These are phyloP conservation scores for Sclerotinia spermophila DNA, from an alignment of 2,329 filamentous ascomycete species.

Conservation along the genomic window DNA sequence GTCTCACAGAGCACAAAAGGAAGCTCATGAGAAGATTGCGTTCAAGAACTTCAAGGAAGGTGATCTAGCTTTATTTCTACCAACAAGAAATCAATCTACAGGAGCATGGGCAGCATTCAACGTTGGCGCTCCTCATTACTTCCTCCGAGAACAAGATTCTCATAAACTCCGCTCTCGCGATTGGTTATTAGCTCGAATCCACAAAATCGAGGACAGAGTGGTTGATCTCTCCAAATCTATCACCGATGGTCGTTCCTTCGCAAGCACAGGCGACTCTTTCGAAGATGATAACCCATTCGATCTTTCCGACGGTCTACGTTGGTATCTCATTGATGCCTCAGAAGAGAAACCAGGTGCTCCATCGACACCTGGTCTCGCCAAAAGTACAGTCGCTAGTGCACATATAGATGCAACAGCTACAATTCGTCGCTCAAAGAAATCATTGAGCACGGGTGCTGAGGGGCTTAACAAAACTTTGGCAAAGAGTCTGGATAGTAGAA, in stretches of 20 bases:
- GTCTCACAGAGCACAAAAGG: conserved; percentile 73
- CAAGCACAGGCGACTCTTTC: conserved; percentile 54
- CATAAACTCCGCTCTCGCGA: conserved; percentile 83
- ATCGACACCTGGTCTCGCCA: conserved; percentile 85
- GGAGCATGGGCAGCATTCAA: conserved; percentile 99
- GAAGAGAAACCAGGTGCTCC: conserved; percentile 93
- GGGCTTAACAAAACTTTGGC: conserved; percentile 74
- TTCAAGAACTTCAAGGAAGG: conserved; percentile 96
- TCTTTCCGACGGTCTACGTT: conserved; percentile 87
- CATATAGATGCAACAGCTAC: conserved; percentile 83
- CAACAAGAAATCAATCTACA: conserved; percentile 89
- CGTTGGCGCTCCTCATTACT: conserved; percentile 94
- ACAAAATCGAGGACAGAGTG: conserved; percentile 84
- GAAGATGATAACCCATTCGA: conserved; percentile 98
- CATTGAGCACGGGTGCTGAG: conserved; percentile 55
- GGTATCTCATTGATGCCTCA: conserved; percentile 90
- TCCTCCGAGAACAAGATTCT: conserved; percentile 85
- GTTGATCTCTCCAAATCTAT: conserved; percentile 86
- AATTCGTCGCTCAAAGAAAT: conserved; percentile 46
- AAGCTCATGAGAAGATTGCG: conserved; percentile 93
- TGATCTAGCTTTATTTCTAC: conserved; percentile 88
- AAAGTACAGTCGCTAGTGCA: conserved; percentile 85
- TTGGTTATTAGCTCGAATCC: conserved; percentile 94
- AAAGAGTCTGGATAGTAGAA: conserved; percentile 85
- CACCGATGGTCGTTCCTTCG: conserved; percentile 43